Percentiles rank a stretch among this genome's conserved stretches.
These are phyloP conservation scores for Niebla homalea DNA, from an alignment of 495 filamentous ascomycete genomes.

Conservation along the genomic window DNA sequence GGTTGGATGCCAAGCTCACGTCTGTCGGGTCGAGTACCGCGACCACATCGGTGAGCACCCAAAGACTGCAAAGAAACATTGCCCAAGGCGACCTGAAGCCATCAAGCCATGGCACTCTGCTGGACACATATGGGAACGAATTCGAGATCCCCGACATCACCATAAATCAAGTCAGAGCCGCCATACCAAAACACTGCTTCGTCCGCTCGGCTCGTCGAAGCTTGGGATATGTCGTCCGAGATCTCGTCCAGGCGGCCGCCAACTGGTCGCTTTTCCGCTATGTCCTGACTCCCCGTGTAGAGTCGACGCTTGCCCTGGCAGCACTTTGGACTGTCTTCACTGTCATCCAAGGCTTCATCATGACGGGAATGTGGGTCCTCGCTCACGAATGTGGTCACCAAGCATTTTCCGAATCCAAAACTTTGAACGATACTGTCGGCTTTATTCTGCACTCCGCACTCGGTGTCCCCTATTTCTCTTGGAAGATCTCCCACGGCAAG, in stretches of 20 bases:
- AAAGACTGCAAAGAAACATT: no score
- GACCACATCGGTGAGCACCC: slow-evolving; percentile 28
- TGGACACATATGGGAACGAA: slow-evolving; percentile 54
- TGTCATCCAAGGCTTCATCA: slow-evolving; percentile 50
- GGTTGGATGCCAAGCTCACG: slow-evolving; percentile 4
- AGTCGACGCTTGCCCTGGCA: slow-evolving; percentile 34
- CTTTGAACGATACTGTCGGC: slow-evolving; percentile 73
- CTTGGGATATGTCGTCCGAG: slow-evolving; percentile 50
- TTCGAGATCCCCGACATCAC: slow-evolving; percentile 59
- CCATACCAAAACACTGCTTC: slow-evolving; percentile 52
- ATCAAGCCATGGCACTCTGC: slow-evolving; percentile 36
- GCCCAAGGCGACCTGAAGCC: not conserved
- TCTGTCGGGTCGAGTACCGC: slow-evolving; percentile 1
- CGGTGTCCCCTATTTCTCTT: slow-evolving; percentile 80
- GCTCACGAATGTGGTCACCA: slow-evolving; percentile 65
- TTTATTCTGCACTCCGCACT: slow-evolving; percentile 73
- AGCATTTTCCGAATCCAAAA: slow-evolving; percentile 69
- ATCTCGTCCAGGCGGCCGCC: slow-evolving; percentile 39
- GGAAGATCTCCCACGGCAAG: slow-evolving; percentile 88
- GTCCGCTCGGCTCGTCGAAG: slow-evolving; percentile 47
- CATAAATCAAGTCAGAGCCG: slow-evolving; percentile 55
- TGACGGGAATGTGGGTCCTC: slow-evolving; percentile 57
- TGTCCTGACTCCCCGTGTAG: slow-evolving; percentile 50
- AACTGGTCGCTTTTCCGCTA: slow-evolving; percentile 52
- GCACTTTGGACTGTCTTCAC: slow-evolving; percentile 49